Base-by-base conservation (phyloP, 768 basidiomycete genomes). In the Gloeophyllum trabeum region DNA sequence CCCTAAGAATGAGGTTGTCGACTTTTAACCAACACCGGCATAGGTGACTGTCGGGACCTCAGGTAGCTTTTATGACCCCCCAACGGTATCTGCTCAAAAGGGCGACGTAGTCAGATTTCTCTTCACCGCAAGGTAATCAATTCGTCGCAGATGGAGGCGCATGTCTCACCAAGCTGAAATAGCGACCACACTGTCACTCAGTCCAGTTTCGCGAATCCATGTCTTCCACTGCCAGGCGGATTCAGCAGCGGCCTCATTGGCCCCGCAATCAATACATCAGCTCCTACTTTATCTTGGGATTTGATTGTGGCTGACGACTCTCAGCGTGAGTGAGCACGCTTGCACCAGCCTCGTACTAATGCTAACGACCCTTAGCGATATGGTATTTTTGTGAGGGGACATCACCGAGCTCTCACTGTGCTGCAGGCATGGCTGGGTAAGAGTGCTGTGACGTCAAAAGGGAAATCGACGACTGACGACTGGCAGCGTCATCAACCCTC, bases 31-130 rank as follows among this genome's bases (percentile, higher is more conserved):
- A 32, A 32, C 28, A 32, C 28, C 16, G 28, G 28, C 28, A 32
- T 16, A 68, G 67, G 60, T 70, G 14, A 52, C 25, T 3, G 67
- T 70, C 20, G 68, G 67, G 6, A 49, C 52, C 6, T 45, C 61
- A 43, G 67, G 66, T 20, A 64, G 63, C 42, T 65, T 67, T 49
- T 70, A 58, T 50, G 47, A 58, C 21, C 69, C 69, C 5, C 40
- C 45, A 4, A 54, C 54, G 2, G 19, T 58, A 10, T 58, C 54
- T 20, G 67, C 64, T 13, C 42, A 41, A 4, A 14, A 55, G 21
- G 57, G 59, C 37, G 66, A 67, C 47, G 60, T 51, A 1, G 52
- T 70, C 2, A 56, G 50, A 25, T 71, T 70, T 45, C 36, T 66
- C 18, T 67, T 69, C 41, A 54, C 49, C 14, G 67, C 64, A 47